Conservation (phyloP, 805 yeast genomes). For the Gaillardinia entomophila region DNA sequence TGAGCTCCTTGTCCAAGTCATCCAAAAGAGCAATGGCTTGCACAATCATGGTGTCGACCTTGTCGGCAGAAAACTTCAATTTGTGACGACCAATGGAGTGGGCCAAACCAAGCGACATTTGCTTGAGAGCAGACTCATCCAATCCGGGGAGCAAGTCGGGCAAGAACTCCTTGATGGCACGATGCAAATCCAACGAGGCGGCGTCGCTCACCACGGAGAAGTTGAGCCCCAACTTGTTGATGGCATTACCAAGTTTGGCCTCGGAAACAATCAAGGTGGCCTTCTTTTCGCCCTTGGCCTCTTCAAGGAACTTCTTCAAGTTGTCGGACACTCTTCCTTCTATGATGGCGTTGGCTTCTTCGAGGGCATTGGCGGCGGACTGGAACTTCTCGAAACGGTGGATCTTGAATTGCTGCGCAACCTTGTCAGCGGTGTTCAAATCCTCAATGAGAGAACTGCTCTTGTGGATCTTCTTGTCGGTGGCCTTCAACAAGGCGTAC, state of each 20-base stretch:
- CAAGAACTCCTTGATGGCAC: slow-evolving; percentile 91
- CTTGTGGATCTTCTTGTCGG: slow-evolving; percentile 95
- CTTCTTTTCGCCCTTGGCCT: slow-evolving; percentile 74
- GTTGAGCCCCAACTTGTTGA: slow-evolving; percentile 87
- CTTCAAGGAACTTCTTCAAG: slow-evolving; percentile 70
- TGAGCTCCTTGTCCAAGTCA: slow-evolving; percentile 94
- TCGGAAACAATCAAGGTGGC: slow-evolving; percentile 87
- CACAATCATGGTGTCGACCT: slow-evolving; percentile 98
- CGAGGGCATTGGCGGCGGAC: slow-evolving; percentile 93
- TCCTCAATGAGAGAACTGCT: slow-evolving; percentile 69
- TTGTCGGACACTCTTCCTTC: slow-evolving; percentile 92
- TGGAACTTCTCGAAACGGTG: slow-evolving; percentile 93
- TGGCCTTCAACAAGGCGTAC: slow-evolving; percentile 93
- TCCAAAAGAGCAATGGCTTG: slow-evolving; percentile 97
- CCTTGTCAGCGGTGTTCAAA: slow-evolving; percentile 77
- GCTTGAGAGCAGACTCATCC: slow-evolving; percentile 73
- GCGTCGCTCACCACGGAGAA: slow-evolving; percentile 90
- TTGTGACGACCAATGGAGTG: slow-evolving; percentile 98
- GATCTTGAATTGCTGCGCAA: slow-evolving; percentile 83
- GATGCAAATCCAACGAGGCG: slow-evolving; percentile 86
- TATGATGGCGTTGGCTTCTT: slow-evolving; percentile 85
- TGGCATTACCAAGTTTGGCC: slow-evolving; percentile 92
- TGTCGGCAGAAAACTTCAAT: slow-evolving; percentile 94
- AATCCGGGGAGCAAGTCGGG: slow-evolving; percentile 94
- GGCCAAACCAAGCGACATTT: slow-evolving; percentile 97